phyloP scores from a whole-genome alignment of 305 asterid species.

The Petunia hybrid region DNA sequence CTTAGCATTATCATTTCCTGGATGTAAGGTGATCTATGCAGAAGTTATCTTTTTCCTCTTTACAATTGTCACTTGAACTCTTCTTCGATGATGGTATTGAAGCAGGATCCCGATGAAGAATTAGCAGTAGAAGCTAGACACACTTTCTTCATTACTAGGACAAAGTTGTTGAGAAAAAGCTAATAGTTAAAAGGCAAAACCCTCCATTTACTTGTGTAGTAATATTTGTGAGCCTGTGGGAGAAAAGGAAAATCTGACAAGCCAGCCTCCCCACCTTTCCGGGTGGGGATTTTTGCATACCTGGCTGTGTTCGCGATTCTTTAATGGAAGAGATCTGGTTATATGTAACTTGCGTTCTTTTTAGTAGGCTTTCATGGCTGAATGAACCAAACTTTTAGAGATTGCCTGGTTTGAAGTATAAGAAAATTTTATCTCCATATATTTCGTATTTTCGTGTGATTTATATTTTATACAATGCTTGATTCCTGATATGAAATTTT shows the following conservation, averaged over 20 bases:
- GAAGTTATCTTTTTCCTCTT: neutral
- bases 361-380: neutral
- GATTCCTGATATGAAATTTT: neutral
- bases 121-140: neutral
- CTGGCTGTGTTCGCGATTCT: conserved; percentile 28
- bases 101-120: conserved; percentile 6
- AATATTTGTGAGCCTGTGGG: neutral
- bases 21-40: neutral
- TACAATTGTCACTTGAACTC: conserved; percentile 1
- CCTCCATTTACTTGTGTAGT: conserved; percentile 3
- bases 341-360: neutral
- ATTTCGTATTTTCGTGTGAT: neutral
- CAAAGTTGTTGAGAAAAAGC: neutral
- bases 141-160: conserved; percentile 21
- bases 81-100: neutral
- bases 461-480: neutral
- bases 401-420: neutral
- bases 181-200: neutral
- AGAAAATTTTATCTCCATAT: neutral
- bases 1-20: neutral
- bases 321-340: neutral
- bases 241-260: conserved; percentile 1
- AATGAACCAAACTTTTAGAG: neutral
- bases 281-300: conserved; percentile 24
- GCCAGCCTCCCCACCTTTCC: conserved; percentile 19